phyloP scores from a whole-genome alignment of 352 stramenopile genomes.

The Thraustochytrium sp. region DNA sequence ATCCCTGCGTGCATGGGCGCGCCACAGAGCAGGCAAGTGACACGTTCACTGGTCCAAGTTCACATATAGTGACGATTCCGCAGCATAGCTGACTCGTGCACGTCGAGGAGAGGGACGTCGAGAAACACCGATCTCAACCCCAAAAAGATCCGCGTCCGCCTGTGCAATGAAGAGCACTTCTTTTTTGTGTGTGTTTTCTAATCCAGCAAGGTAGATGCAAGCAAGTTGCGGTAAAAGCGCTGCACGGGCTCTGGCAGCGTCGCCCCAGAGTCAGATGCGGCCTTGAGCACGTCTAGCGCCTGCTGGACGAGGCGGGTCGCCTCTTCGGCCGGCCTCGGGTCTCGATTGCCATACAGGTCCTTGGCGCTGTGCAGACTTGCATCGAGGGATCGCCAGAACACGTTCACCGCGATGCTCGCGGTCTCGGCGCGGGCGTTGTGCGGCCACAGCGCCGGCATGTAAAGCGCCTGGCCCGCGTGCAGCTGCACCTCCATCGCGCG shows the following conservation, averaged over 20 bases:
- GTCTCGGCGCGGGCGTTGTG: conserved; percentile 21
- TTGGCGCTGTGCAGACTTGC: background rate
- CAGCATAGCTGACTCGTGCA: background rate
- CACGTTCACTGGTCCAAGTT: too few species aligned
- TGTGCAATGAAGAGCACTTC: background rate
- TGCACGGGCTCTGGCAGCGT: background rate
- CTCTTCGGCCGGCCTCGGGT: background rate
- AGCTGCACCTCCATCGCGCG: conserved; percentile 26
- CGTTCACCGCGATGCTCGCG: conserved; percentile 25
- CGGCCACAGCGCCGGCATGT: conserved; percentile 40
- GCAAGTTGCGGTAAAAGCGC: background rate
- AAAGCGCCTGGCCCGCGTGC: conserved; percentile 23
- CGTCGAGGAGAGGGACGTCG: background rate
- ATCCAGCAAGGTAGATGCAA: background rate
- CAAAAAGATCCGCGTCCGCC: background rate
- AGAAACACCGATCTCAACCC: background rate
- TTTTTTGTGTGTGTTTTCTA: background rate
- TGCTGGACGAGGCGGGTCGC: background rate
- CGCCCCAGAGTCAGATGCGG: background rate
- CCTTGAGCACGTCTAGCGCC: background rate
- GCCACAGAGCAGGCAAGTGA: too few species aligned
- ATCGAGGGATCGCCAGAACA: conserved; percentile 25
- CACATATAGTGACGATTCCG: too few species aligned
- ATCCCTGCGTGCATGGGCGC: too few species aligned
- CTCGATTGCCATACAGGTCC: conserved; percentile 41